Base-by-base conservation (phyloP, 805 yeast genomes). In the Limtongozyma cylindracea region DNA sequence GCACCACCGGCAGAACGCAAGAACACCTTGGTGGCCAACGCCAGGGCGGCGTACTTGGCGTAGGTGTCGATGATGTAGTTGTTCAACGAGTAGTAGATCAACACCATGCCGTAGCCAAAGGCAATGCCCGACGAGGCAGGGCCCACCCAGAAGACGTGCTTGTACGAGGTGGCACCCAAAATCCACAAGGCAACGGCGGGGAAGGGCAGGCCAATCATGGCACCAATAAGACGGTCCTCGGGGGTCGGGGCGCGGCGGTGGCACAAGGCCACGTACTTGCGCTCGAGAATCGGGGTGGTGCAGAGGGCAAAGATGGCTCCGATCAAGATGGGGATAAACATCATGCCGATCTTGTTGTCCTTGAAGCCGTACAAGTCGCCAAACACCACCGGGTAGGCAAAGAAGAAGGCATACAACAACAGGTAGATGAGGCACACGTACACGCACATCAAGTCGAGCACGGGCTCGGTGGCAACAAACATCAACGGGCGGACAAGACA, bases 331-430 rank as follows among this genome's bases (percentile, higher is more conserved):
- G 94, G 93, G 35, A 80, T 71, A 33, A 74, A 59, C 91, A 82
- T 76, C 33, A 80, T 49, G 17, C 94, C 94, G 31, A 73, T 65
- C 23, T 55, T 53, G 33, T 76, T 74, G 42, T 77, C 91, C 31
- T 68, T 55, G 45, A 54, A 78, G 21, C 67, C 77, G 37, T 80
- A 74, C 24, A 78, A 54, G 24, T 67, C 72, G 24, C 56, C 59
- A 42, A 80, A 80, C 23, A 80, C 76, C 23, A 71, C 91, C 4
- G 95, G 95, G 47, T 73, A 80, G 1, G 95, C 94, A 48, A 78
- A 80, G 65, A 80, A 80, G 53, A 80, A 80, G 8, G 92, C 93
- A 38, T 80, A 80, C 23, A 80, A 53, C 39, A 80, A 54, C n/a
- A 93, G 70, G 49, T 80, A 80, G 42, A 80, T 77, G 40, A 80